Base-by-base conservation (phyloP, 179 eudicot species). In the Patellifolia procumbens region DNA sequence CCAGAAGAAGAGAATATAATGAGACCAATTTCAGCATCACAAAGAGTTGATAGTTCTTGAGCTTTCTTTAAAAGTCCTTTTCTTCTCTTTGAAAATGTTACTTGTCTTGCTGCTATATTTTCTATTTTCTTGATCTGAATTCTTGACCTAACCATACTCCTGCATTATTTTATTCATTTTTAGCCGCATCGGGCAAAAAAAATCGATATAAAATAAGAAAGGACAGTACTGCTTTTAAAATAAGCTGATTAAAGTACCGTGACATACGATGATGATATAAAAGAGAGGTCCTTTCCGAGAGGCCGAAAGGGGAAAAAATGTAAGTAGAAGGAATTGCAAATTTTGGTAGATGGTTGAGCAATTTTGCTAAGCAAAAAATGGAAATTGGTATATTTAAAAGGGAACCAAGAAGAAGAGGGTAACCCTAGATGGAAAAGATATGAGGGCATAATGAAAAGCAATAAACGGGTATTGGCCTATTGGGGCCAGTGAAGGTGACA, bases 1-100 rank as follows among this genome's bases (percentile, higher is more conserved):
- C 60, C 26, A 55, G 84, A 78, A 56, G 84, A 81, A 56, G 84
- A 81, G 31, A 78, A 78, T n/a, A 81, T 76, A 81, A 78, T 61
- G 43, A 81, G 48, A 55, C 62, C 84, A 63, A 81, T 70, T 8
- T 78, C 73, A 53, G 81, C 81, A 81, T 81, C 84, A 69, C 84
- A 81, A 34, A 81, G 84, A 68, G 79, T 78, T 20, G 84, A 69
- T 22, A 81, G 81, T 29, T 81, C 84, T 29, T 74, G 63, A 1
- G 84, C 79, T 81, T 81, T 81, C 84, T 81, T 81, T 28, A 81
- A 69, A 12, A 81, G n/a, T 13, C 84, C 84, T 74, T 56, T 78
- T 78, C 79, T 78, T 55, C 84, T 74, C 84, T 81, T 81, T 31
- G 84, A 73, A 74, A 81, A 81, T 16, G 84, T 81, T 29, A 81